Conservation (phyloP, 2,329 filamentous ascomycete genomes). For the Ophiostoma quercus region DNA sequence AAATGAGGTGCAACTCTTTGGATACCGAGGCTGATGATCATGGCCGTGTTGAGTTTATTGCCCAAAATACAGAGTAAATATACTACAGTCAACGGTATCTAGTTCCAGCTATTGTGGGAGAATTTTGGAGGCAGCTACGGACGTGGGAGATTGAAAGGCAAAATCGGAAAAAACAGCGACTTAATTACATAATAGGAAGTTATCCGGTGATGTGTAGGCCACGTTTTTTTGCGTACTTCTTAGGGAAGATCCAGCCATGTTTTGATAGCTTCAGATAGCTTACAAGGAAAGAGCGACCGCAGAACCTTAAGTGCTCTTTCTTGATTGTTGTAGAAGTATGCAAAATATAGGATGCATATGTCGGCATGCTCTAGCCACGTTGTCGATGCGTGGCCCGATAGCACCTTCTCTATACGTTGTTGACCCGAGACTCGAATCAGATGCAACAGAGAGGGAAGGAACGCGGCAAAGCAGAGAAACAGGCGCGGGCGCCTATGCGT, state of each 20-base stretch:
- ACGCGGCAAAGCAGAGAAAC: conserved; percentile 5
- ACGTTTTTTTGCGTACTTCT: background rate
- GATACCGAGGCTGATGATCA: background rate
- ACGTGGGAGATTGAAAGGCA: too few relatives aligned
- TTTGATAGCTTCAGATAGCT: background rate
- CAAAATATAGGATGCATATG: background rate
- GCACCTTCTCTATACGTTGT: background rate
- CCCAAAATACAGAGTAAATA: background rate
- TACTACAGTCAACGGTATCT: too few relatives aligned
- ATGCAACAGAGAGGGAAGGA: background rate
- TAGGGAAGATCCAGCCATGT: background rate
- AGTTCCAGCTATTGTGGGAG: too few relatives aligned
- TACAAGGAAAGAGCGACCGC: background rate
- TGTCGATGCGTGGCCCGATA: background rate
- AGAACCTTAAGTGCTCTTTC: background rate
- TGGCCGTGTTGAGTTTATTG: background rate
- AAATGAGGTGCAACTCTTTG: background rate
- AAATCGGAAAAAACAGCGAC: background rate
- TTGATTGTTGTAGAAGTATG: background rate
- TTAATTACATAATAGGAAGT: background rate
- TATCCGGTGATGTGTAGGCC: background rate
- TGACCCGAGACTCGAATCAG: background rate
- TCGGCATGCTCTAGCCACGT: background rate
- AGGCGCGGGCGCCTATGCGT: conserved; percentile 7
- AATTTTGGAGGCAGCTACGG: too few relatives aligned